phyloP scores from a whole-genome alignment of 352 stramenopile genomes.

The Globisporangium mamillatum region DNA sequence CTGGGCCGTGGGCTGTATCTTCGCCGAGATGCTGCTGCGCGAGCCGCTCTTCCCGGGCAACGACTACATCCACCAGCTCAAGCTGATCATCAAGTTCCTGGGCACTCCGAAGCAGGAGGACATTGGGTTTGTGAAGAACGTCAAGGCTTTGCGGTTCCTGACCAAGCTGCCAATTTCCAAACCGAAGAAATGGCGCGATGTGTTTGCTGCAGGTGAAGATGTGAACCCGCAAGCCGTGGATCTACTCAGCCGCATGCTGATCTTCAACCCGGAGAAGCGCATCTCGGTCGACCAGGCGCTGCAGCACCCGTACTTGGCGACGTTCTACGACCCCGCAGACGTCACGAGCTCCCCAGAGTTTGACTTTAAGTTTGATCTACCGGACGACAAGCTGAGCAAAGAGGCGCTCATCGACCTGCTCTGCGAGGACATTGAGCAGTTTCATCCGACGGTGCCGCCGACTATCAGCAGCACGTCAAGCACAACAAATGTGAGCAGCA shows the following conservation, averaged over 20 bases:
- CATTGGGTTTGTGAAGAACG: conserved; percentile 84
- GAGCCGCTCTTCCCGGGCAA: conserved; percentile 95
- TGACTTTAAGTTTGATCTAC: conserved; percentile 68
- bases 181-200: conserved; percentile 62
- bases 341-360: conserved; percentile 36
- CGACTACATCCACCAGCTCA: conserved; percentile 84
- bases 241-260: conserved; percentile 60
- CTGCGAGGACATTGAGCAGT: conserved; percentile 60
- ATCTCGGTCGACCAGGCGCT: conserved; percentile 61
- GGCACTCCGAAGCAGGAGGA: conserved; percentile 74
- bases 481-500: conserved; percentile 17
- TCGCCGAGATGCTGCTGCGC: conserved; percentile 95
- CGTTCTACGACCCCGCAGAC: conserved; percentile 87
- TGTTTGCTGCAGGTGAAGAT: conserved; percentile 40
- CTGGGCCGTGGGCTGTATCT: conserved; percentile 97
- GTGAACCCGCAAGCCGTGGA: conserved; percentile 55
- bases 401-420: conserved; percentile 56
- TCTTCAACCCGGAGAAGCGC: conserved; percentile 72
- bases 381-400: conserved; percentile 61
- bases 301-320: conserved; percentile 64
- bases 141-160: conserved; percentile 90
- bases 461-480: conserved; percentile 12
- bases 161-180: conserved; percentile 73
- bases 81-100: conserved; percentile 74
- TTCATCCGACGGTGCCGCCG: conserved; percentile 31